Conservation (phyloP, 2,329 filamentous ascomycete genomes). For the Cladosporium phlei region DNA sequence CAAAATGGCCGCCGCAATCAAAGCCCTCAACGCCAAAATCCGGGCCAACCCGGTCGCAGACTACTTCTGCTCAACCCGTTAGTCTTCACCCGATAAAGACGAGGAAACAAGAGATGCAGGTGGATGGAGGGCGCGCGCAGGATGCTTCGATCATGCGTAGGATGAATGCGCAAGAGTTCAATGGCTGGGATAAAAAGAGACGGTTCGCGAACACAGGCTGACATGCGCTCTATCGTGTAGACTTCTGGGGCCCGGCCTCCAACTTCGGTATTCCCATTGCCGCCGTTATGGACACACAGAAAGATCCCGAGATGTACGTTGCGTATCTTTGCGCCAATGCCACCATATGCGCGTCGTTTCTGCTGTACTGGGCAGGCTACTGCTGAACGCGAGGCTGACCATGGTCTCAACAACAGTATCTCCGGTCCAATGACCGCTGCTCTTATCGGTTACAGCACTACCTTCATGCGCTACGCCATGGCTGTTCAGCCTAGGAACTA, state of each 20-base stretch:
- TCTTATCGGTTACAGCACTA: slow-evolving; percentile 56
- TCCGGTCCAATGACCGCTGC: slow-evolving; percentile 61
- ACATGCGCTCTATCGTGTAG: slow-evolving; percentile 40
- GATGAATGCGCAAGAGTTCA: neutral
- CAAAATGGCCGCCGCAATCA: slow-evolving; percentile 49
- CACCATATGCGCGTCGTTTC: neutral
- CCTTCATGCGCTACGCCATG: slow-evolving; percentile 64
- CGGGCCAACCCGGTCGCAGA: slow-evolving; percentile 46
- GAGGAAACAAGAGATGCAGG: too few relatives aligned
- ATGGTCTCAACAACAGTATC: slow-evolving; percentile 44
- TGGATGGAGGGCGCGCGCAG: too few relatives aligned
- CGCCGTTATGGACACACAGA: slow-evolving; percentile 50
- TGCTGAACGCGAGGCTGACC: slow-evolving; percentile 5
- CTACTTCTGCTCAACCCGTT: slow-evolving; percentile 53
- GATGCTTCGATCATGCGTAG: too few relatives aligned
- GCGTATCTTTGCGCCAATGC: neutral
- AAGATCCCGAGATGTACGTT: slow-evolving; percentile 49
- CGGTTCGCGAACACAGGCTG: slow-evolving; percentile 4
- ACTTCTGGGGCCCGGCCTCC: slow-evolving; percentile 50
- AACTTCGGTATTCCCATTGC: slow-evolving; percentile 53
- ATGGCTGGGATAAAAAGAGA: neutral
- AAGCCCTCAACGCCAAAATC: slow-evolving; percentile 51
- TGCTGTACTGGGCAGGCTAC: too few relatives aligned
- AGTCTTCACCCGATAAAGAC: slow-evolving; percentile 25
- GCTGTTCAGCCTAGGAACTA: slow-evolving; percentile 61